Conservation (phyloP, 148 eudicot genomes). For the Rhododendron molle region DNA sequence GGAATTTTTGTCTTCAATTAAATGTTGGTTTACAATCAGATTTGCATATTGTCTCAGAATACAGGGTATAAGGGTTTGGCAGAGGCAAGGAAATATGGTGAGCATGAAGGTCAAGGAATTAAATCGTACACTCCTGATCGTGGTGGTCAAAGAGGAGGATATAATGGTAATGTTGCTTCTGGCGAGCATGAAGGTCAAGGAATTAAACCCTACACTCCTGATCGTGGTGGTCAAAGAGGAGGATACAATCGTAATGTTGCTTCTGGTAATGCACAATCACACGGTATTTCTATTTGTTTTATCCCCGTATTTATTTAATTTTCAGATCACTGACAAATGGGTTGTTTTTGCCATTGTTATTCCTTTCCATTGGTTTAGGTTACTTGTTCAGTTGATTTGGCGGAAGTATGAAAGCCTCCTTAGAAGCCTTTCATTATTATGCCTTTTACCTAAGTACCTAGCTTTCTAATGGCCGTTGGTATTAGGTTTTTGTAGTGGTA, state of each 20-base stretch:
- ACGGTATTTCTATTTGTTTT: not conserved
- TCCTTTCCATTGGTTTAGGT: not conserved
- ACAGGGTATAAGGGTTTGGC: slow-evolving; percentile 32
- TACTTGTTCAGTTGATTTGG: not conserved
- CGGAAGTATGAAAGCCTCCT: not conserved
- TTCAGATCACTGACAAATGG: not conserved
- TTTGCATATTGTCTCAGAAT: slow-evolving; percentile 37
- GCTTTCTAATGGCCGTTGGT: not conserved
- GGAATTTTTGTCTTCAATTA: not conserved
- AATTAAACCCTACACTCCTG: slow-evolving; percentile 28
- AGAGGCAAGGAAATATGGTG: slow-evolving; percentile 44
- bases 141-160: slow-evolving; percentile 49
- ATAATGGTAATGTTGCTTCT: slow-evolving; percentile 29
- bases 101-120: slow-evolving; percentile 31
- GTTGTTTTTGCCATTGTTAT: not conserved
- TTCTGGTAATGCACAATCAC: slow-evolving; percentile 28
- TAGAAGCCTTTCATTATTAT: not conserved
- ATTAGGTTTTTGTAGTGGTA: not conserved
- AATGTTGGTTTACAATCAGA: slow-evolving; percentile 6
- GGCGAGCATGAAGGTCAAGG: slow-evolving; percentile 37
- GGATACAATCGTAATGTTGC: slow-evolving; percentile 37
- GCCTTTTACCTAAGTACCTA: not conserved
- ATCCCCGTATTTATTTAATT: not conserved
- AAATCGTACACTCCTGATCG: slow-evolving; percentile 36
- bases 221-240: slow-evolving; percentile 51